A percentile compares a stretch with the other conserved stretches of the same genome.
Evolutionary conservation across 768 basidiomycete species (phyloP).

Genomic region (Phanerodontia chrysosporium): DNA sequence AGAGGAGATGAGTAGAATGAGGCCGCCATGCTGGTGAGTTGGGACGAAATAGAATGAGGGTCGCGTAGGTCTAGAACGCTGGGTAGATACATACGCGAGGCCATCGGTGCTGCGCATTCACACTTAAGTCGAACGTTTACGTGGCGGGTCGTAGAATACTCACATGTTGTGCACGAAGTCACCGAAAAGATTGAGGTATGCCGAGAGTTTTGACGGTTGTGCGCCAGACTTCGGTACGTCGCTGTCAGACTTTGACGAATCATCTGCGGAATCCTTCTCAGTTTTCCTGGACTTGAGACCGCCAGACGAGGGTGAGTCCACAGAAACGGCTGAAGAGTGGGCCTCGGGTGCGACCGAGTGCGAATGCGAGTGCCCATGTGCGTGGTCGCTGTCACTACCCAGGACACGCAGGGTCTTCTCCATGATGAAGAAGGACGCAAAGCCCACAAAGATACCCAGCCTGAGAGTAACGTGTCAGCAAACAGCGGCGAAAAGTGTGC

Average conservation of each 20-base stretch:
- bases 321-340: slow-evolving; percentile 43
- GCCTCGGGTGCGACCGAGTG: slow-evolving; percentile 59
- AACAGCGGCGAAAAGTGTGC: not conserved
- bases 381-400: slow-evolving; percentile 46
- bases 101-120: slow-evolving; percentile 72
- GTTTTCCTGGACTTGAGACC: slow-evolving; percentile 46
- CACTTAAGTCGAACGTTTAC: not conserved
- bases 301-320: slow-evolving; percentile 32
- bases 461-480: slow-evolving; percentile 32
- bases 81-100: slow-evolving; percentile 57
- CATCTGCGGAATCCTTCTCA: slow-evolving; percentile 28
- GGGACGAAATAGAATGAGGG: not conserved
- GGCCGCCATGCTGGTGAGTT: slow-evolving; percentile 73
- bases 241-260: slow-evolving; percentile 16
- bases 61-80: not conserved
- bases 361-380: slow-evolving; percentile 47
- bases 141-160: slow-evolving; percentile 16
- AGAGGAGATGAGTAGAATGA: slow-evolving; percentile 96
- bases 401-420: slow-evolving; percentile 87
- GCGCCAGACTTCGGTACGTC: slow-evolving; percentile 25
- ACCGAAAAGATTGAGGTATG: slow-evolving; percentile 89
- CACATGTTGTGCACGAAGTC: slow-evolving; percentile 95
- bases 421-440: slow-evolving; percentile 89
- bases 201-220: slow-evolving; percentile 79
- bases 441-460: slow-evolving; percentile 79